Evolutionary conservation across 768 basidiomycete species (phyloP).

Genomic region (Kwoniella shandongensis): DNA sequence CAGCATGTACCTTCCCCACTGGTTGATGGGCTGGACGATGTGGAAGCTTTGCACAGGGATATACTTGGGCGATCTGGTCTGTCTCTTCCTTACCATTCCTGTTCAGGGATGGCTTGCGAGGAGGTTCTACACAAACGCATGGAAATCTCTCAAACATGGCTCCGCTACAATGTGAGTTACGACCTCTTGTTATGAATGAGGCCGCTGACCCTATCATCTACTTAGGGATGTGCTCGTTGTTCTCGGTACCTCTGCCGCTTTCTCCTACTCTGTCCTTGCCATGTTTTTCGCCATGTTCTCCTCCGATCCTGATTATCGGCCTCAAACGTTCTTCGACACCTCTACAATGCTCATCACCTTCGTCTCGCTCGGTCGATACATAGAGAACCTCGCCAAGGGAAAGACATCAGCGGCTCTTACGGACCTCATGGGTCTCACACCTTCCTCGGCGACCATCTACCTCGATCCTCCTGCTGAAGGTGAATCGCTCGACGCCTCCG

Average conservation of each 20-base stretch:
- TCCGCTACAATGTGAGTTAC: slow-evolving; percentile 75
- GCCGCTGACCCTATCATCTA: too few relatives aligned
- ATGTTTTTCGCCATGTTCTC: slow-evolving; percentile 63
- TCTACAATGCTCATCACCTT: slow-evolving; percentile 99
- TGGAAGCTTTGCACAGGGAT: slow-evolving; percentile 62
- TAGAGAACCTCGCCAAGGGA: slow-evolving; percentile 96
- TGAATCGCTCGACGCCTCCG: slow-evolving; percentile 21
- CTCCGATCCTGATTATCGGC: slow-evolving; percentile 66
- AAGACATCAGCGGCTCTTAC: slow-evolving; percentile 95
- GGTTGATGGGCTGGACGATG: slow-evolving; percentile 54
- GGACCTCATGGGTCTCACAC: slow-evolving; percentile 91
- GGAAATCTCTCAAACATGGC: slow-evolving; percentile 83
- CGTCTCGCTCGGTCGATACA: slow-evolving; percentile 88
- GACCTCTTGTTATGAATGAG: not conserved
- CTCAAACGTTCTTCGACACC: slow-evolving; percentile 94
- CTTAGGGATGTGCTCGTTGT: slow-evolving; percentile 82
- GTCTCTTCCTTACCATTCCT: slow-evolving; percentile 76
- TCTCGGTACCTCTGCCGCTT: slow-evolving; percentile 90
- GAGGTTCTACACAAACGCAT: slow-evolving; percentile 85
- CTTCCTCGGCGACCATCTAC: slow-evolving; percentile 94
- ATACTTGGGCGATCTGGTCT: slow-evolving; percentile 77
- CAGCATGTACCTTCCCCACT: slow-evolving; percentile 58
- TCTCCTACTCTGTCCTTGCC: slow-evolving; percentile 76
- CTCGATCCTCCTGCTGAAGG: slow-evolving; percentile 62
- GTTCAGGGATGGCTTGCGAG: slow-evolving; percentile 88